These are phyloP conservation scores for Stemphylium beticola DNA, from an alignment of 2,329 filamentous ascomycete genomes.

Conservation along the genomic window DNA sequence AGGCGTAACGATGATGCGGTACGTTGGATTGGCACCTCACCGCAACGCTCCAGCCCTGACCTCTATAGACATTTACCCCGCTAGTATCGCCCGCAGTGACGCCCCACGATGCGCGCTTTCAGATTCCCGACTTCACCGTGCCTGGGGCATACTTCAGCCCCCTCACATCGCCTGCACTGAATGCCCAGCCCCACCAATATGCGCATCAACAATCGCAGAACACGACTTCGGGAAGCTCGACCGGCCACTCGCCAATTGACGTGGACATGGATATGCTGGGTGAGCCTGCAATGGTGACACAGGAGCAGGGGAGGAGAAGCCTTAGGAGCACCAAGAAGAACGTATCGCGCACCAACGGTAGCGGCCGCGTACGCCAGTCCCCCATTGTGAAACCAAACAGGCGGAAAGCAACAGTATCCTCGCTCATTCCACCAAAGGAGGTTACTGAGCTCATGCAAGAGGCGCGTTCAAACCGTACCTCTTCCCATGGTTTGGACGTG, in stretches of 20 bases:
- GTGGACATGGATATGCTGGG: constrained; percentile 54
- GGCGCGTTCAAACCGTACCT: constrained; percentile 33
- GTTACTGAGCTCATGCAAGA: constrained; percentile 51
- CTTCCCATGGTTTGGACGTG: constrained; percentile 31
- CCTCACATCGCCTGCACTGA: constrained; percentile 78
- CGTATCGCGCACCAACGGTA: constrained; percentile 56
- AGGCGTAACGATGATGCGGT: constrained; percentile 72
- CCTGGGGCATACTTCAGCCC: constrained; percentile 82
- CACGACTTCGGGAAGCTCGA: constrained; percentile 57
- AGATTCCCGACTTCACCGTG: constrained; percentile 63
- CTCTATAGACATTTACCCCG: constrained; percentile 76
- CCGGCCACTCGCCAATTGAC: constrained; percentile 57
- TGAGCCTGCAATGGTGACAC: constrained; percentile 41
- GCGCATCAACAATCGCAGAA: constrained; percentile 45
- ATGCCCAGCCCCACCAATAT: constrained; percentile 65
- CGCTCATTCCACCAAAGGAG: constrained; percentile 55
- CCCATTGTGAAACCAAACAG: constrained; percentile 71
- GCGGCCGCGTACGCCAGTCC: constrained; percentile 67
- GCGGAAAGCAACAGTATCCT: constrained; percentile 54
- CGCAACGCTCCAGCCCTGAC: constrained; percentile 24
- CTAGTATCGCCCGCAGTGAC: constrained; percentile 85
- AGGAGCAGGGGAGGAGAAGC: constrained; percentile 52
- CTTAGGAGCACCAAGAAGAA: constrained; percentile 52
- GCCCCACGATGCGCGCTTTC: constrained; percentile 74
- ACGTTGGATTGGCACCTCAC: constrained; percentile 39